phyloP scores from a whole-genome alignment of 2,329 filamentous ascomycete species.

The Capronia epimyces region DNA sequence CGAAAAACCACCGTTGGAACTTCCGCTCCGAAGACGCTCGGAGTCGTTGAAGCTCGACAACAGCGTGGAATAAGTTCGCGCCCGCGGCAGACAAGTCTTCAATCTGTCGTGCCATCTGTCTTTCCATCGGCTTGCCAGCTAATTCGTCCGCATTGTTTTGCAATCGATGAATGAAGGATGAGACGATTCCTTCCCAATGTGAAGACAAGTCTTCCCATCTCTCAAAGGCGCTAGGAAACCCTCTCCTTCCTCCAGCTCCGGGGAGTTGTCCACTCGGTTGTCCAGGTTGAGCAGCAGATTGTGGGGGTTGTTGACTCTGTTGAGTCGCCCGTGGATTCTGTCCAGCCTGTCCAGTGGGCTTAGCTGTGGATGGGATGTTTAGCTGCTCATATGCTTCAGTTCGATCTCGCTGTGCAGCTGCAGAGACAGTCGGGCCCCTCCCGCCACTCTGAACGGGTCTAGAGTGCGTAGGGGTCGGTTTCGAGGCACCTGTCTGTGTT shows the following conservation, averaged over 20 bases:
- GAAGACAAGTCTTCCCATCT: constrained; percentile 95
- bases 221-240: constrained; percentile 87
- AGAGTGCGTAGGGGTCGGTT: constrained; percentile 3
- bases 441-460: constrained; percentile 25
- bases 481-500: constrained; percentile 26
- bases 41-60: constrained; percentile 89
- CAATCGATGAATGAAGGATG: constrained; percentile 91
- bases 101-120: constrained; percentile 87
- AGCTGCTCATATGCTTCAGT: constrained; percentile 28
- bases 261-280: constrained; percentile 32
- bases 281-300: constrained; percentile 28
- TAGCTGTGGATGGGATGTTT: constrained; percentile 23
- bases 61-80: constrained; percentile 93
- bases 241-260: constrained; percentile 9
- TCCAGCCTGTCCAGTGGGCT: constrained; percentile 11
- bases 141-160: constrained; percentile 87
- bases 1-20: constrained; percentile 98
- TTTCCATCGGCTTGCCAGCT: constrained; percentile 71
- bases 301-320: constrained; percentile 30
- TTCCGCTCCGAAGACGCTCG: constrained; percentile 94
- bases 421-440: constrained; percentile 19
- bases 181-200: constrained; percentile 95
- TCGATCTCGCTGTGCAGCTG: constrained; percentile 24
- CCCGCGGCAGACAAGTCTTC: constrained; percentile 95
- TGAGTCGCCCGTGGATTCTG: constrained; percentile 7